Evolutionary conservation across 1,284 basidiomycete genomes (phyloP).

Genomic region (Ustilago loliicola): DNA sequence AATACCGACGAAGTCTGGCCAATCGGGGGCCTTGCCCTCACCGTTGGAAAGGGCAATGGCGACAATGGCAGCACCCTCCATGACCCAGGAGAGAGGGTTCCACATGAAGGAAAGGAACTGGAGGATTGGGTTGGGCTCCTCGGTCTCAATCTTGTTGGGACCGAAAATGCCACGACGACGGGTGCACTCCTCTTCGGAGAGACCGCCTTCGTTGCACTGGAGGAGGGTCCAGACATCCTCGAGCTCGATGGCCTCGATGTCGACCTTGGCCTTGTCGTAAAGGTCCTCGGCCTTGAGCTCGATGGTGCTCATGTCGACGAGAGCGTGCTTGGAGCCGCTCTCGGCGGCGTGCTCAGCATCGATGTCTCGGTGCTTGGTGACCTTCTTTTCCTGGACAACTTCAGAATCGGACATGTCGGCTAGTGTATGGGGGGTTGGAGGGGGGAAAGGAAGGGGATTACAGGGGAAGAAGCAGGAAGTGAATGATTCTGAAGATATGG

Average conservation of each 20-base stretch:
- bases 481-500: slow-evolving; percentile 9
- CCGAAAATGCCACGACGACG: slow-evolving; percentile 95
- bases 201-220: slow-evolving; percentile 85
- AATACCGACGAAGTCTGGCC: slow-evolving; percentile 98
- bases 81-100: slow-evolving; percentile 80
- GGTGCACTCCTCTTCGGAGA: slow-evolving; percentile 79
- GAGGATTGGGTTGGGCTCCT: slow-evolving; percentile 79
- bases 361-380: slow-evolving; percentile 57
- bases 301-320: slow-evolving; percentile 74
- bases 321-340: slow-evolving; percentile 66
- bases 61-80: slow-evolving; percentile 97
- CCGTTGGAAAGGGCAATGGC: slow-evolving; percentile 97
- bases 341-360: slow-evolving; percentile 55
- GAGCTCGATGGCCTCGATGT: slow-evolving; percentile 95
- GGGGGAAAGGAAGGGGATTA: slow-evolving; percentile 7
- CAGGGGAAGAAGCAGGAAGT: slow-evolving; percentile 8
- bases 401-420: slow-evolving; percentile 47
- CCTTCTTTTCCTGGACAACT: slow-evolving; percentile 50
- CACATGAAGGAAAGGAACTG: slow-evolving; percentile 71
- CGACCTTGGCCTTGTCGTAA: slow-evolving; percentile 98
- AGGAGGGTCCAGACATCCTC: slow-evolving; percentile 97
- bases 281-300: slow-evolving; percentile 93
- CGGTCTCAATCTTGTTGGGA: slow-evolving; percentile 84
- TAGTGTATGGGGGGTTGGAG: background rate
- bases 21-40: slow-evolving; percentile 86